Evolutionary conservation across 225 moss, liverwort and hornwort species (phyloP), one percentile per base, ranked within the genome.

Genomic region (Takakia lepidozioides): DNA sequence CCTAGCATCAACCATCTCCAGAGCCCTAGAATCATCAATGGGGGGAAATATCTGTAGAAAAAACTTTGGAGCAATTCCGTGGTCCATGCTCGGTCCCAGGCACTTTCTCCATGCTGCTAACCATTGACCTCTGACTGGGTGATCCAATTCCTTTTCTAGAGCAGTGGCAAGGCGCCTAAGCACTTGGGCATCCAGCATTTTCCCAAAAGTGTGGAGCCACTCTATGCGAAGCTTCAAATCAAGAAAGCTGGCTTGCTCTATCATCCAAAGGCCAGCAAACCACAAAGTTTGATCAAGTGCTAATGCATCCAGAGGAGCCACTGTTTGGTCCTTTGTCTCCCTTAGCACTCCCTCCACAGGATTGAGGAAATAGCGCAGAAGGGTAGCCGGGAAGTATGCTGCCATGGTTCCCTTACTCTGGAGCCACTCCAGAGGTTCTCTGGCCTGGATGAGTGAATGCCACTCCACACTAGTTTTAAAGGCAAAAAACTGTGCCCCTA

Each of bases 201-300:
- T 43, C 35, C 71, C 59, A 51, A 80, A 52, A 25, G 46, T 66
- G 27, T 47, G 52, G 46, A 98, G 59, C 77, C 77, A 78, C 47
- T 78, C 78, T 17, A 80, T 58, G 23, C 95, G 82, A 46, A 85
- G 67, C 25, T 63, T 60, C 29, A 78, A 65, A 59, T 98, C 90
- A 30, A 52, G 60, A 43, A 68, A 66, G 43, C 62, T 87, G 28
- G 77, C 95, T 52, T 83, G 82, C 46, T 87, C 86, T 46, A 91
- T 39, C 87, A 98, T 87, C 95, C 95, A 98, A 47, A 78, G 71
- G 47, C 64, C 62, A 21, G 95, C 82, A 67, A 71, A 68, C 38
- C 42, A 57, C 52, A 98, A 56, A 39, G 62, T 60, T 10, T 58
- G 42, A 52, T 86, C 70, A 10, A 72, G 46, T 42, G 82, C 72